phyloP scores from a whole-genome alignment of 2,329 filamentous ascomycete genomes.

The Ascochyta lentis region DNA sequence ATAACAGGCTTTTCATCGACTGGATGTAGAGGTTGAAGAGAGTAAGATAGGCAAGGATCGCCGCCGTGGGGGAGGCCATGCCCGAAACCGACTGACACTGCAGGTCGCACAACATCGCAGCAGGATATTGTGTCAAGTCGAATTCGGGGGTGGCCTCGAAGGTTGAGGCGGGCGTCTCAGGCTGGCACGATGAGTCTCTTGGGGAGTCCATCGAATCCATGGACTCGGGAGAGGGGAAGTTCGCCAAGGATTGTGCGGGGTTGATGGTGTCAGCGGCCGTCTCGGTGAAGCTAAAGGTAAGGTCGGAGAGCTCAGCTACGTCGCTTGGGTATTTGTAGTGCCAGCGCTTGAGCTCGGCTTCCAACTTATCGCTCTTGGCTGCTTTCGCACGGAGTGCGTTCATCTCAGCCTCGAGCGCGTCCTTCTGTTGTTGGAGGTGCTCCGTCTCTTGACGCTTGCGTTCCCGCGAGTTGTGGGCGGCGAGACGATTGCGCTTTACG shows the following conservation, averaged over 20 bases:
- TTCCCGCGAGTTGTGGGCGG: constrained; percentile 94
- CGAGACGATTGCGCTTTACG: constrained; percentile 93
- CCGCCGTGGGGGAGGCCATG: constrained; percentile 36
- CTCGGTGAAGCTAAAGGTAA: constrained; percentile 31
- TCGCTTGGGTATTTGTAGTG: constrained; percentile 43
- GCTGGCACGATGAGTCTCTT: constrained; percentile 46
- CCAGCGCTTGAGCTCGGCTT: constrained; percentile 55
- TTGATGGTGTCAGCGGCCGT: constrained; percentile 38
- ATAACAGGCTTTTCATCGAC: constrained; percentile 48
- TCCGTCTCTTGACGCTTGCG: constrained; percentile 92
- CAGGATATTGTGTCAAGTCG: constrained; percentile 99
- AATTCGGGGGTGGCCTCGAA: constrained; percentile 63
- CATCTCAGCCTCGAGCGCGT: constrained; percentile 68
- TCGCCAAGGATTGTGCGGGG: constrained; percentile 44
- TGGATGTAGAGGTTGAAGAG: constrained; percentile 47
- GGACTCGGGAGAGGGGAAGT: constrained; percentile 46
- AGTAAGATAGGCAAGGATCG: constrained; percentile 46
- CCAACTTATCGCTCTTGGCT: constrained; percentile 58
- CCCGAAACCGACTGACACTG: constrained; percentile 87
- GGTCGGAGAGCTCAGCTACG: constrained; percentile 27
- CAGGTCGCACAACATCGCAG: constrained; percentile 99
- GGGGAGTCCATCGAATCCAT: constrained; percentile 51
- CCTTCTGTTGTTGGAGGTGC: constrained; percentile 72
- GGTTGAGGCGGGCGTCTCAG: constrained; percentile 49
- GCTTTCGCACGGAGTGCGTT: constrained; percentile 60